phyloP scores from a whole-genome alignment of 2,329 filamentous ascomycete genomes.

The Colletotrichum paranaense region DNA sequence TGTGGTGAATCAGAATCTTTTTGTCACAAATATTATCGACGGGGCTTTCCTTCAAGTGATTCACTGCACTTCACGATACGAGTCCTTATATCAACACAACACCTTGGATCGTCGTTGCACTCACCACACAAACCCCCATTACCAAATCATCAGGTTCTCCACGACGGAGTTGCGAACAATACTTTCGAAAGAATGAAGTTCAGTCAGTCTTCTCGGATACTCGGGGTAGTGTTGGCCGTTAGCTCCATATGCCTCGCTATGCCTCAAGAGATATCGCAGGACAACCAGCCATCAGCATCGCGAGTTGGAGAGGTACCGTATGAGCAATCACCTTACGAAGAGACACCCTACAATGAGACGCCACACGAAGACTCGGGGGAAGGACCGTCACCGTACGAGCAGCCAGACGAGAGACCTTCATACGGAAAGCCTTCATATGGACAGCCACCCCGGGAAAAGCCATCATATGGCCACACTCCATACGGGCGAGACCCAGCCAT shows the following conservation, averaged over 20 bases:
- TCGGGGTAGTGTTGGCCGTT: neutral
- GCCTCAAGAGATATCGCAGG: neutral
- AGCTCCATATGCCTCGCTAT: neutral
- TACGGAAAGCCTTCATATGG: too few species aligned
- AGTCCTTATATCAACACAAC: neutral
- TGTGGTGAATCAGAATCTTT: constrained; percentile 12
- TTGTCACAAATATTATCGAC: neutral
- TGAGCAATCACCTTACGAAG: neutral
- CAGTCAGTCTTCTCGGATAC: neutral
- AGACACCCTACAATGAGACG: too few species aligned
- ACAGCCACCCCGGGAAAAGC: too few species aligned
- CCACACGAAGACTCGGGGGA: too few species aligned
- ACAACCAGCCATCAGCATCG: too few species aligned
- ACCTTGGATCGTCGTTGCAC: neutral
- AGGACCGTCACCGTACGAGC: too few species aligned
- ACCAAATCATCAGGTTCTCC: too few species aligned
- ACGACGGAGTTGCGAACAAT: neutral
- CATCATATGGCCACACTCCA: too few species aligned
- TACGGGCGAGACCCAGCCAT: neutral
- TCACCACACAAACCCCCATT: too few species aligned
- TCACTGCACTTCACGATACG: neutral
- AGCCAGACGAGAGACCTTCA: too few species aligned
- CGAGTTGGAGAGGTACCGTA: neutral
- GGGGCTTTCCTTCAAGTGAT: neutral
- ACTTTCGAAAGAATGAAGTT: neutral